Conservation (phyloP, 345 rosid genomes). For the Gossypium ekmanianum region DNA sequence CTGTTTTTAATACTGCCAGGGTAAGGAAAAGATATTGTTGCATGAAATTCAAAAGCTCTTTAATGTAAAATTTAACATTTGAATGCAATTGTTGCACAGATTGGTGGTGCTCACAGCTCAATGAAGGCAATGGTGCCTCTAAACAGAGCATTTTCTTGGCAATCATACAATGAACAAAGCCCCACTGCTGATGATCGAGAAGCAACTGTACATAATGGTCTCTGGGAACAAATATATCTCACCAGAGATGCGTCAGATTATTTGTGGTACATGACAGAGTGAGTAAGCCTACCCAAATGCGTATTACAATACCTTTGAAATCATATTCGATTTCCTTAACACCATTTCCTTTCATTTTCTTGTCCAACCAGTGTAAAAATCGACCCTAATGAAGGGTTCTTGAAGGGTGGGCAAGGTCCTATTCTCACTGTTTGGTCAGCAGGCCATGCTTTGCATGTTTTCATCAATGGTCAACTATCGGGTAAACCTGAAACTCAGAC, state of each 20-base stretch:
- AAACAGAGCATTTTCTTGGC: conserved; percentile 53
- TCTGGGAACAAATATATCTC: conserved; percentile 70
- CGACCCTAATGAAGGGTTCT: conserved; percentile 46
- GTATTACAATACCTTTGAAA: not conserved
- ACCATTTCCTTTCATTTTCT: not conserved
- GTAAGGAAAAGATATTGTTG: conserved; percentile 28
- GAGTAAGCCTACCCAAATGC: conserved; percentile 25
- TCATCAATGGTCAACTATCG: conserved; percentile 70
- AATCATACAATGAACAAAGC: conserved; percentile 59
- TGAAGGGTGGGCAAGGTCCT: conserved; percentile 53
- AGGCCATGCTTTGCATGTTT: conserved; percentile 93
- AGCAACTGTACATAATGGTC: conserved; percentile 47
- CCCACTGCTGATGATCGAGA: conserved; percentile 47
- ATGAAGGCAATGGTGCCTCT: conserved; percentile 58
- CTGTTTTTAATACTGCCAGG: conserved; percentile 69
- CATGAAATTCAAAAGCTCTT: conserved; percentile 1
- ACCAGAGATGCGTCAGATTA: conserved; percentile 84
- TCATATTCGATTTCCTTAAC: not conserved
- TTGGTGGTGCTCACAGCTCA: conserved; percentile 63
- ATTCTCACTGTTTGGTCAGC: conserved; percentile 71
- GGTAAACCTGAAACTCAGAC: conserved; percentile 33
- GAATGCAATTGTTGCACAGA: conserved; percentile 29
- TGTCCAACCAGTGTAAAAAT: conserved; percentile 38
- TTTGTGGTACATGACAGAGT: conserved; percentile 95
- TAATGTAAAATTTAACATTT: not conserved